Evolutionary conservation across 805 yeast species (phyloP).

Genomic region (Schwanniomyces sp.): DNA sequence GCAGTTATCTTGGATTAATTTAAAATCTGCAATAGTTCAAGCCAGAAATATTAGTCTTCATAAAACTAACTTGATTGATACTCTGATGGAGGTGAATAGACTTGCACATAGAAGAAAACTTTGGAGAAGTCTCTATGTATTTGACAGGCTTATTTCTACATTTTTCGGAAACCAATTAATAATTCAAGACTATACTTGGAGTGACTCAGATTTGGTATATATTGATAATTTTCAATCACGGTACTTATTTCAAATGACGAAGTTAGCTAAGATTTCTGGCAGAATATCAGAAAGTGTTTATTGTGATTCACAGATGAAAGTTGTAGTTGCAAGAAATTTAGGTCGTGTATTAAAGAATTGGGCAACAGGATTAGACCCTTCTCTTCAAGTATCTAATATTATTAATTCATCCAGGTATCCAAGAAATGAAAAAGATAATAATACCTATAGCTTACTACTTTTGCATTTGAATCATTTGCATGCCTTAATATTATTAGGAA

Average conservation of each 20-base stretch:
- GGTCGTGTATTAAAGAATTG: constrained; percentile 37
- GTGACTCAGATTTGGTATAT: constrained; percentile 20
- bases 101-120: constrained; percentile 31
- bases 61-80: constrained; percentile 36
- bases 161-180: constrained; percentile 37
- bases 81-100: constrained; percentile 21
- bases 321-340: constrained; percentile 28
- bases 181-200: constrained; percentile 39
- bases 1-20: constrained; percentile 43
- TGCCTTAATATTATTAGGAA: constrained; percentile 34
- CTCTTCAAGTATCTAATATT: constrained; percentile 18
- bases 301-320: constrained; percentile 25
- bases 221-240: constrained; percentile 16
- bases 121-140: constrained; percentile 31
- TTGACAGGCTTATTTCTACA: constrained; percentile 32
- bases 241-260: constrained; percentile 26
- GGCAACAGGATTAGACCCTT: constrained; percentile 30
- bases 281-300: constrained; percentile 31
- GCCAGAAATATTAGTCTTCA: constrained; percentile 44
- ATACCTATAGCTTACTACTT: constrained; percentile 20
- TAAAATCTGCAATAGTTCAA: constrained; percentile 42
- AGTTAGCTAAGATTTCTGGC: constrained; percentile 27
- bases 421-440: background rate
- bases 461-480: constrained; percentile 36
- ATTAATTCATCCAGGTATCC: background rate